Percentiles rank a stretch among this genome's conserved stretches.
Evolutionary conservation across 768 basidiomycete species (phyloP).

Genomic region (Serendipita sp.): DNA sequence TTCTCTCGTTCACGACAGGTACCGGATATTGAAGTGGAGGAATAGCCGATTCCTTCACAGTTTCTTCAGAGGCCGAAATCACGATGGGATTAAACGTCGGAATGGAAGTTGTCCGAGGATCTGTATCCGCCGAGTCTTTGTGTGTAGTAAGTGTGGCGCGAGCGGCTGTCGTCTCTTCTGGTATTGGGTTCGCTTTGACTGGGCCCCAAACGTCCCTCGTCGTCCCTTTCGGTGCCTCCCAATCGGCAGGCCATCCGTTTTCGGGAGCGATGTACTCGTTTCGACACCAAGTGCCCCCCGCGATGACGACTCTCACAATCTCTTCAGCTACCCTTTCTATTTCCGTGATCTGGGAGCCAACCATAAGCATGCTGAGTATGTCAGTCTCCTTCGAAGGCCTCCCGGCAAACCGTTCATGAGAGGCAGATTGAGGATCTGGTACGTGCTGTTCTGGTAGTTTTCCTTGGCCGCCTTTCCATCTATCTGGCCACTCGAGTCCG

Average conservation of each 20-base stretch:
- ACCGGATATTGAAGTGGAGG: neutral
- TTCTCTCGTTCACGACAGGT: neutral
- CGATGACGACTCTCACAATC: neutral
- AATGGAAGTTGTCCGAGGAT: neutral
- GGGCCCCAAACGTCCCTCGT: neutral
- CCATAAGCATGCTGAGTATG: neutral
- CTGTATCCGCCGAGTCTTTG: neutral
- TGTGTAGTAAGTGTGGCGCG: neutral
- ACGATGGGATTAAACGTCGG: neutral
- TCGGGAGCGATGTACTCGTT: slow-evolving; percentile 3
- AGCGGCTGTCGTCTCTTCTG: neutral
- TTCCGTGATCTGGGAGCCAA: neutral
- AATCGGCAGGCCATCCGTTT: neutral
- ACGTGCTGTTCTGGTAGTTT: slow-evolving; percentile 2
- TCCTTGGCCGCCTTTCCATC: slow-evolving; percentile 4
- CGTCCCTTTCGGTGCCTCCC: slow-evolving; percentile 5
- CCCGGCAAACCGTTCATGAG: neutral
- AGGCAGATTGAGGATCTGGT: slow-evolving; percentile 2
- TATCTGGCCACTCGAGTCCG: slow-evolving; percentile 5
- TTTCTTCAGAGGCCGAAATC: neutral
- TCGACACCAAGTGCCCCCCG: slow-evolving; percentile 1
- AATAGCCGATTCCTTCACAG: neutral
- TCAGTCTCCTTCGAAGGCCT: neutral
- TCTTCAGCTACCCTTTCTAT: slow-evolving; percentile 3
- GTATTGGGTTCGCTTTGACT: neutral